Evolutionary conservation across 2,329 filamentous ascomycete genomes (phyloP).

Genomic region (Sordariomycetes sp.): DNA sequence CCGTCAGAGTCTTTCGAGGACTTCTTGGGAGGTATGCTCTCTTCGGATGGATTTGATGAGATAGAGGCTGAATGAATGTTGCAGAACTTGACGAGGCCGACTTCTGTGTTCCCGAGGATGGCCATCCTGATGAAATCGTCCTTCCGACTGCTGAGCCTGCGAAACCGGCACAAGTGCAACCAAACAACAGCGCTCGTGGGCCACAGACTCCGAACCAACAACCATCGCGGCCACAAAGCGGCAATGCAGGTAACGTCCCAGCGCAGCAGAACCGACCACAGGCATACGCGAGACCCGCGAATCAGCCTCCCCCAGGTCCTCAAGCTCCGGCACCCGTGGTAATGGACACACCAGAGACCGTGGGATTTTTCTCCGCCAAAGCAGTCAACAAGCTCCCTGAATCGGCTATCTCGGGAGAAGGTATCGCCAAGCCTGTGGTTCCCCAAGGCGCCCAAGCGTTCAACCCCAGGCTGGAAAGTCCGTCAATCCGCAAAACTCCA

Average conservation of each 20-base stretch:
- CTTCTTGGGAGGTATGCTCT: slow-evolving; percentile 36
- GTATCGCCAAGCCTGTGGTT: slow-evolving; percentile 28
- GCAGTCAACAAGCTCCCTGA: slow-evolving; percentile 50
- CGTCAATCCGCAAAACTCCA: slow-evolving; percentile 81
- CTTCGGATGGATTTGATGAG: slow-evolving; percentile 24
- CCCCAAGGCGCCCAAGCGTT: slow-evolving; percentile 47
- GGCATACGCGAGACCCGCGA: slow-evolving; percentile 9
- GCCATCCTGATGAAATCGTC: slow-evolving; percentile 68
- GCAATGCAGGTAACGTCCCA: too few species aligned
- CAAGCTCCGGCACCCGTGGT: slow-evolving; percentile 8
- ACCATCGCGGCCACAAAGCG: slow-evolving; percentile 3
- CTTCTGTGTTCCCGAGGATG: slow-evolving; percentile 60
- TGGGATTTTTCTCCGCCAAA: slow-evolving; percentile 63
- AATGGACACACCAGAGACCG: slow-evolving; percentile 24
- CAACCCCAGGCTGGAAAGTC: slow-evolving; percentile 67
- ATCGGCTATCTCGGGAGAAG: slow-evolving; percentile 22
- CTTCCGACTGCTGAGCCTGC: slow-evolving; percentile 24
- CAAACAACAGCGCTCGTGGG: slow-evolving; percentile 9
- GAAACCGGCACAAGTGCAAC: slow-evolving; percentile 9
- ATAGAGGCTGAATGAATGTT: slow-evolving; percentile 22
- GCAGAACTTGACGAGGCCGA: slow-evolving; percentile 69
- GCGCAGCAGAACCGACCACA: slow-evolving; percentile 2
- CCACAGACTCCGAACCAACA: slow-evolving; percentile 24
- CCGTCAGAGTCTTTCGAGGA: slow-evolving; percentile 40
- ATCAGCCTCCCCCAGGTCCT: slow-evolving; percentile 12